These are phyloP conservation scores for Euphorbia tirucalli DNA, from an alignment of 345 rosid species.

Conservation along the genomic window DNA sequence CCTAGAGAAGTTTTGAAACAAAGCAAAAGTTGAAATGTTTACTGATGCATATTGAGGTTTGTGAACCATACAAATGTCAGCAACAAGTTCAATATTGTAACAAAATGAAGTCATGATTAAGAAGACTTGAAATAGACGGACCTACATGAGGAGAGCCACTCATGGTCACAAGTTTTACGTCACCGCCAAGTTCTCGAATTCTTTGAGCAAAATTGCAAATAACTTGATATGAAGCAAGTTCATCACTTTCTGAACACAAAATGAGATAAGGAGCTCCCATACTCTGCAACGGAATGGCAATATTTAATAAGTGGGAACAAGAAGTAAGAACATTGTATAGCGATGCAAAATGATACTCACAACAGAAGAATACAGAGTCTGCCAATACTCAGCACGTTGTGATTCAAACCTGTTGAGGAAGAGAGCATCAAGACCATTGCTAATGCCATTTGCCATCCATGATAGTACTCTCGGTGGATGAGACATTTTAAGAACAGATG, in stretches of 20 bases:
- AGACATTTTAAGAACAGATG: conserved; percentile 63
- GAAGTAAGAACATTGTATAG: neutral
- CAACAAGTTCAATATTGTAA: neutral
- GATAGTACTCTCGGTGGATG: conserved; percentile 65
- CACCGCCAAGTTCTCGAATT: conserved; percentile 71
- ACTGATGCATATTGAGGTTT: neutral
- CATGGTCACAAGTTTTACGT: conserved; percentile 74
- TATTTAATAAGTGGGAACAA: conserved; percentile 1
- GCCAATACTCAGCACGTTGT: conserved; percentile 90
- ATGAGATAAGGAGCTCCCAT: conserved; percentile 80
- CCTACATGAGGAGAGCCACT: conserved; percentile 90
- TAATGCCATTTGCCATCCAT: conserved; percentile 73
- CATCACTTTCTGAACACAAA: conserved; percentile 73
- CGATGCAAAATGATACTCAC: conserved; percentile 44
- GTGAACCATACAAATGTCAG: neutral
- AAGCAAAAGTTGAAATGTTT: neutral
- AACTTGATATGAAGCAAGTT: conserved; percentile 71
- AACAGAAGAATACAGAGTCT: conserved; percentile 79
- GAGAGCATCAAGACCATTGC: conserved; percentile 74
- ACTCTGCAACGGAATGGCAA: conserved; percentile 42
- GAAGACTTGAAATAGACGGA: conserved; percentile 32
- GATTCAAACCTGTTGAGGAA: conserved; percentile 85
- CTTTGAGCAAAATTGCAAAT: conserved; percentile 70
- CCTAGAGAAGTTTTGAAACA: neutral
- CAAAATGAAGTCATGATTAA: conserved; percentile 4